Conservation (phyloP, 2,329 filamentous ascomycete genomes). For the Cadophora malorum region DNA sequence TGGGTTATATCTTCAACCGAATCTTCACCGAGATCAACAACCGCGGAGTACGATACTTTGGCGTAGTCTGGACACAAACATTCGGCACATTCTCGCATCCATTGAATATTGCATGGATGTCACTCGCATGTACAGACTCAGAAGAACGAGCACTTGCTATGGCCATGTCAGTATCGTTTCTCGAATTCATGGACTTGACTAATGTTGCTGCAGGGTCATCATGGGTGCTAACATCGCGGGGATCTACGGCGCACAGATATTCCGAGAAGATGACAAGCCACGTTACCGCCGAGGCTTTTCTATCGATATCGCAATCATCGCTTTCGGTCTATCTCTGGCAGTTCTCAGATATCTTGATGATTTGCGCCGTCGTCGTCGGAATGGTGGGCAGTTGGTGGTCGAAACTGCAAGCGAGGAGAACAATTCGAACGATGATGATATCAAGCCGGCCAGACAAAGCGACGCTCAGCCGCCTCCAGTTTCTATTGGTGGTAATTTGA, state of each 20-base stretch:
- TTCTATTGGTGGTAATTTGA: not conserved
- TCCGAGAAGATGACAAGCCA: conserved; percentile 35
- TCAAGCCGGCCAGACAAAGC: conserved; percentile 5
- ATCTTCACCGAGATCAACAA: conserved; percentile 22
- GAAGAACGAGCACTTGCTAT: conserved; percentile 23
- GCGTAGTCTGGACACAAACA: conserved; percentile 22
- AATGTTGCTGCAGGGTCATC: conserved; percentile 5
- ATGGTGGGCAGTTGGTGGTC: not conserved
- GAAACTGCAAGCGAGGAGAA: conserved; percentile 9
- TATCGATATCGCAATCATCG: conserved; percentile 18
- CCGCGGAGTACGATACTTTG: conserved; percentile 17
- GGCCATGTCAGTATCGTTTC: conserved; percentile 32
- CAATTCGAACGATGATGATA: conserved; percentile 11
- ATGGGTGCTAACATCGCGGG: conserved; percentile 38
- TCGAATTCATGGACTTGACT: conserved; percentile 32
- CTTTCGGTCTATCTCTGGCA: conserved; percentile 2
- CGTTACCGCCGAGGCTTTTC: conserved; percentile 28
- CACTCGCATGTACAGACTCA: conserved; percentile 20
- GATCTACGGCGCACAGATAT: conserved; percentile 42
- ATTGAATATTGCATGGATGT: conserved; percentile 25
- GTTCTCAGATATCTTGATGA: conserved; percentile 12
- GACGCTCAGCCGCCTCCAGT: not conserved
- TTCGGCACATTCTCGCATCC: conserved; percentile 19
- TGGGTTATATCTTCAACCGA: conserved; percentile 23
- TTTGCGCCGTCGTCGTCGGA: conserved; percentile 5